Base-by-base conservation (phyloP, 1,139 yeast species). In the Yamadazyma sp. region DNA sequence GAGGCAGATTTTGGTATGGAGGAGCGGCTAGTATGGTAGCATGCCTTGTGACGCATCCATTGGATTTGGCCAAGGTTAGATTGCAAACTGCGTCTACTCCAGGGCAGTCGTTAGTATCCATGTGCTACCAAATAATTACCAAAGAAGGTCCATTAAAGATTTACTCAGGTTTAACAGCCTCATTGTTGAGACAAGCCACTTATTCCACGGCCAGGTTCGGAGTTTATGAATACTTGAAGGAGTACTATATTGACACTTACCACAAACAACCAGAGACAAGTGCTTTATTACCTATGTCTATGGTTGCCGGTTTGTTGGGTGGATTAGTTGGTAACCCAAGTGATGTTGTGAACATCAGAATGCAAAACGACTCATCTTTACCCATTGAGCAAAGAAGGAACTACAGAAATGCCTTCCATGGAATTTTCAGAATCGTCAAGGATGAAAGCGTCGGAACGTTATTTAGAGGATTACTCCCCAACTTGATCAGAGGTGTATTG, bases 291-390 rank as follows among this genome's bases (percentile, higher is more conserved):
- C 90, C 92, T 11, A 72, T 83, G 64, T 86, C 95, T 5, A 86
- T 87, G 94, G 50, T 84, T 13, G 80, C 92, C 8, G 96, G 96
- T 34, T 86, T 83, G 20, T 61, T 81, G 39, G 96, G 96, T 40
- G 95, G 95, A 7, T 62, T 86, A 26, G 82, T 86, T 2, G 96
- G 96, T 20, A 88, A 87, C 54, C 95, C 96, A 2, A 80, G 94
- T 2, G 96, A 88, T 59, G 85, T 88, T 17, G 88, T 86, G 31
- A 88, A 88, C 52, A 85, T 88, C 45, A 76, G 96, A 60, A 88
- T 88, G 96, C 96, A 88, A 61, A 88, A 87, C 59, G 96, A 88
- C 55, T 77, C 84, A 6, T 65, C 89, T 0, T 69, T 86, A 44
- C 86, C 92, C 2, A 41, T 62, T 4, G 81, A 70, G 3, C 73